phyloP scores from a whole-genome alignment of 2,329 filamentous ascomycete species.

The Fusarium paranaense region DNA sequence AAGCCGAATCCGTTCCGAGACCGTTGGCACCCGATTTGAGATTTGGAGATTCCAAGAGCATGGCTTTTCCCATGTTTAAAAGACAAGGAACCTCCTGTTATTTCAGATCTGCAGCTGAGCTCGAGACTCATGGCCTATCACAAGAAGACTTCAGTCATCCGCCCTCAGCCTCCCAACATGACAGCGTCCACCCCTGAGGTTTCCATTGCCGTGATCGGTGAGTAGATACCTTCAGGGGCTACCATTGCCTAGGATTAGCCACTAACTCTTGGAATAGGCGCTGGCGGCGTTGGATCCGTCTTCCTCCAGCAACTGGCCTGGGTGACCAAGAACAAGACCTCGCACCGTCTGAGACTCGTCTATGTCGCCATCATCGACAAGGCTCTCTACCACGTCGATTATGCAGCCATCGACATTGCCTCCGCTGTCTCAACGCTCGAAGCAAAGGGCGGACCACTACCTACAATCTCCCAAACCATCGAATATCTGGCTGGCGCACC shows the following conservation, averaged over 20 bases:
- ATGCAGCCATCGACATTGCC: constrained; percentile 73
- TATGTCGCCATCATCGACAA: constrained; percentile 89
- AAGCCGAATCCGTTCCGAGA: background rate
- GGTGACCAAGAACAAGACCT: constrained; percentile 69
- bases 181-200: constrained; percentile 46
- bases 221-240: background rate
- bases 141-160: background rate
- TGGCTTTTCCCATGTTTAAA: background rate
- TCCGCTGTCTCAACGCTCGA: constrained; percentile 72
- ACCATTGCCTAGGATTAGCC: background rate
- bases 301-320: constrained; percentile 87
- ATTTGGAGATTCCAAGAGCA: background rate
- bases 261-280: constrained; percentile 67
- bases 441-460: constrained; percentile 71
- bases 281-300: constrained; percentile 91
- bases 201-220: constrained; percentile 66
- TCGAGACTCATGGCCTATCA: background rate
- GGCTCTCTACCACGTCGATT: constrained; percentile 80
- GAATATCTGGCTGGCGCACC: constrained; percentile 84
- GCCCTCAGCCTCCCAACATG: background rate
- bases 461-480: constrained; percentile 76
- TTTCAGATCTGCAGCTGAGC: background rate
- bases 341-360: constrained; percentile 79
- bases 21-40: background rate
- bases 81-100: background rate